A percentile compares a stretch with the other conserved stretches of the same genome.
phyloP scores from a whole-genome alignment of 192 early-diverging fungal genomes.

The Backusella mclennaniae region DNA sequence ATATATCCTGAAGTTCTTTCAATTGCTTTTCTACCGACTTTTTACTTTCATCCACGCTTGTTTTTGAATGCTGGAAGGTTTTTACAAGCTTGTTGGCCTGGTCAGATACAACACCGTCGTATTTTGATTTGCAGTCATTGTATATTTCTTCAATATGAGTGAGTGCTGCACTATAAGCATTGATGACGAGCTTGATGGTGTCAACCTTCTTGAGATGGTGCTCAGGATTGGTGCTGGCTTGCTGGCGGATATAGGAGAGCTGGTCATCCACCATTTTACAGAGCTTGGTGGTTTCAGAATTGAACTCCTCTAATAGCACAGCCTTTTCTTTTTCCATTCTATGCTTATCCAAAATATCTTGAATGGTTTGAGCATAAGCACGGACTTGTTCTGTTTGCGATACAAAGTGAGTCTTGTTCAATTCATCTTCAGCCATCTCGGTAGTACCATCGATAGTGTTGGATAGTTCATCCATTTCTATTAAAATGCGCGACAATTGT shows the following conservation, averaged over 20 bases:
- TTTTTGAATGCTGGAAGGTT: not conserved
- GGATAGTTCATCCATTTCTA: not conserved
- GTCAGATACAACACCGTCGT: conserved; percentile 6
- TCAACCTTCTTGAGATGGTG: conserved; percentile 16
- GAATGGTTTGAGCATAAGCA: not conserved
- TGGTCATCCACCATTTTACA: conserved; percentile 21
- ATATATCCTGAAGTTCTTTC: conserved; percentile 9
- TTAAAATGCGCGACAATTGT: not conserved
- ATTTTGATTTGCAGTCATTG: conserved; percentile 17
- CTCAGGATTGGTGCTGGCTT: conserved; percentile 16
- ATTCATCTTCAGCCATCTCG: conserved; percentile 6
- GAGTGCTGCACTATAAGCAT: conserved; percentile 15
- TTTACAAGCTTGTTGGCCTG: conserved; percentile 14
- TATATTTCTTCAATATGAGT: conserved; percentile 8
- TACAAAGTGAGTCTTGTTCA: conserved; percentile 3
- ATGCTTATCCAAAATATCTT: not conserved
- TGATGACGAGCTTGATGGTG: conserved; percentile 17
- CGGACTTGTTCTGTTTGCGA: not conserved
- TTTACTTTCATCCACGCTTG: not conserved
- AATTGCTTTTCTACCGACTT: conserved; percentile 11
- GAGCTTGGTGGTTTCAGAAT: not conserved
- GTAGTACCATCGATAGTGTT: not conserved
- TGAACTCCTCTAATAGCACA: not conserved
- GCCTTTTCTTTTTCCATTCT: conserved; percentile 9
- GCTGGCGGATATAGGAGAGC: conserved; percentile 24